Conservation (phyloP, 768 basidiomycete species). For the Calocybe cyanea region DNA sequence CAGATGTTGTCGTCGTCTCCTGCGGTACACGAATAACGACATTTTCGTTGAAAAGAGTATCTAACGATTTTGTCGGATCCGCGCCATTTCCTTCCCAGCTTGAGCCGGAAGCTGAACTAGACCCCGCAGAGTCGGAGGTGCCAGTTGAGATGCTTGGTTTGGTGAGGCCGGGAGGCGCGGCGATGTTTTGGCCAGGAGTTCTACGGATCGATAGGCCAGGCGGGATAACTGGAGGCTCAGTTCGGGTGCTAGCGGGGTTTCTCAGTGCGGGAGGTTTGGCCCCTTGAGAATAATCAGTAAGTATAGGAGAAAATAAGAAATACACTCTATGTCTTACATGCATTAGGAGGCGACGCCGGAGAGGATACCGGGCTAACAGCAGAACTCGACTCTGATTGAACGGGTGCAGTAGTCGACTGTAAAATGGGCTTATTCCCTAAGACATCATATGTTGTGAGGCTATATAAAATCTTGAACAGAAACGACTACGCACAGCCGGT, state of each 20-base stretch:
- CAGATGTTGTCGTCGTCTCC: too few species aligned
- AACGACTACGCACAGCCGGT: conserved; percentile 4
- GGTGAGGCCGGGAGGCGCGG: conserved; percentile 15
- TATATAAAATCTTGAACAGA: not conserved
- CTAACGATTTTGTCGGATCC: too few species aligned
- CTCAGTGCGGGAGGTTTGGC: not conserved
- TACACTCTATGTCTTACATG: conserved; percentile 8
- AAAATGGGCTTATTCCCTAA: conserved; percentile 22
- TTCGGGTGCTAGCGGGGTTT: not conserved
- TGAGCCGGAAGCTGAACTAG: too few species aligned
- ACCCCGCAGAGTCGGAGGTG: conserved; percentile 6
- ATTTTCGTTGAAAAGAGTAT: too few species aligned
- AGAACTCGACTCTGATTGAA: not conserved
- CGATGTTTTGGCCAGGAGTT: conserved; percentile 3
- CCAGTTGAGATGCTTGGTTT: conserved; percentile 8
- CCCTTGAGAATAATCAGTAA: conserved; percentile 7
- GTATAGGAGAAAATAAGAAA: too few species aligned
- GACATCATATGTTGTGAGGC: too few species aligned
- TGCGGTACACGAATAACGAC: too few species aligned
- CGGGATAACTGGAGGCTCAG: conserved; percentile 4
- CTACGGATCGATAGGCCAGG: conserved; percentile 12
- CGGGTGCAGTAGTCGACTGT: conserved; percentile 1
- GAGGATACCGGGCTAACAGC: conserved; percentile 1
- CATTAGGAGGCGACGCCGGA: not conserved
- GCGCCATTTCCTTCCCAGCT: too few species aligned